Evolutionary conservation across 1,139 yeast genomes (phyloP).

Genomic region (Wickerhamomyces sp.): DNA sequence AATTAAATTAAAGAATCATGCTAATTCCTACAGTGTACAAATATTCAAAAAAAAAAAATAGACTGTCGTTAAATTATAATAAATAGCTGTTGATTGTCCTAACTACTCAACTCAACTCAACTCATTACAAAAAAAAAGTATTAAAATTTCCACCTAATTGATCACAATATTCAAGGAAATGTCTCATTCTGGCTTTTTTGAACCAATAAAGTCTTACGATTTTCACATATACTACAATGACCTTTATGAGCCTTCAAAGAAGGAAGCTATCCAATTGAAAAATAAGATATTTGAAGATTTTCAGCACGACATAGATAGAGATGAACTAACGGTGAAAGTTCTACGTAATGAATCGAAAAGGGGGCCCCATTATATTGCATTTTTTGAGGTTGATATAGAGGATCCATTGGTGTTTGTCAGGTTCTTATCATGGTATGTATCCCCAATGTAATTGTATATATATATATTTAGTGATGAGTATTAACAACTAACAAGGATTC

Average conservation of each 20-base stretch:
- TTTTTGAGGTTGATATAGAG: conserved; percentile 14
- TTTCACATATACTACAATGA: conserved; percentile 15
- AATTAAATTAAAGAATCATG: no score
- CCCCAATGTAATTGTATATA: no score
- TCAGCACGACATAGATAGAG: conserved; percentile 7
- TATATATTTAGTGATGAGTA: no score
- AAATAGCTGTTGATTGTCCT: no score
- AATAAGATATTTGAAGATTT: conserved; percentile 10
- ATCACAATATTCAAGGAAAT: no score
- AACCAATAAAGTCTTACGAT: conserved; percentile 13
- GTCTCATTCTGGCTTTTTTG: conserved; percentile 4
- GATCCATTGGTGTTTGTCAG: conserved; percentile 8
- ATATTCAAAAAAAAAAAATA: no score
- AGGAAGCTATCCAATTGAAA: conserved; percentile 12
- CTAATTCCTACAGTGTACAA: no score
- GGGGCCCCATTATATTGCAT: conserved; percentile 13
- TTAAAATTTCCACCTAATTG: no score
- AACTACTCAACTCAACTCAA: no score
- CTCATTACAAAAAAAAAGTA: no score
- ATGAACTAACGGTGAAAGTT: conserved; percentile 9
- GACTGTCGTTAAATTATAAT: no score
- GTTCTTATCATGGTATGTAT: conserved; percentile 20
- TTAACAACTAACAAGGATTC: conserved; percentile 26
- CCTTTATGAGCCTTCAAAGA: conserved; percentile 2
- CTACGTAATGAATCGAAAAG: conserved; percentile 6